Evolutionary conservation across 129 eudicot genomes (phyloP), one percentile per base, ranked within the genome.

Genomic region (Pittosporum tobira): DNA sequence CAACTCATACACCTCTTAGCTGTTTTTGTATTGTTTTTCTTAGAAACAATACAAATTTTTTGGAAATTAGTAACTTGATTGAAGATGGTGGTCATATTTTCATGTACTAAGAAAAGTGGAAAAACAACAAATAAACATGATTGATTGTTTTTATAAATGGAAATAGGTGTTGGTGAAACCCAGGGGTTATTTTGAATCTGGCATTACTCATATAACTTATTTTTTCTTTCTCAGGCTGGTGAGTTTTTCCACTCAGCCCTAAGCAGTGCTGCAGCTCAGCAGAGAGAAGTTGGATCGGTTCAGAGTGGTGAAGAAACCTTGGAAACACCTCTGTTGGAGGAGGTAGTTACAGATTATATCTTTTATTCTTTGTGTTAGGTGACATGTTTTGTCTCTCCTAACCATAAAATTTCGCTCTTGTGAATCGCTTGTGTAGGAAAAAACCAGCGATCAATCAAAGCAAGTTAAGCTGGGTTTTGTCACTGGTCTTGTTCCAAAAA

Each of bases 401-500:
- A n/a, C n/a, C 12, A 20, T 28, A 48, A 1, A 12, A 53, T 51
- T 63, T 63, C n/a, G 59, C 48, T 37, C 14, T 61, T 64, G 51
- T 69, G 62, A 50, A 61, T 64, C 59, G 26, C 48, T 52, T 21
- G 46, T 62, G 49, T 57, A 90, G 95, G 93, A 72, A 49, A 68
- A 57, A 31, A 42, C 75, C 29, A 62, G 62, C 60, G 98, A 87
- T 70, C 75, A 81, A 75, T 77, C 94, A 59, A 91, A 91, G 75
- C 87, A 84, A 78, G 94, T 91, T 36, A 84, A 87, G 64, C 61
- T 91, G 71, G 99, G 99, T 61, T 91, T 71, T 69, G 46, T 91
- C 22, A 73, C 84, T 46, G 99, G 99, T 48, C 94, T 91, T 69
- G 96, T 91, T 51, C 80, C 99, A 59, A 83, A 93, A 70, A 96